Conservation (phyloP, 768 basidiomycete genomes). For the Russula sp. region DNA sequence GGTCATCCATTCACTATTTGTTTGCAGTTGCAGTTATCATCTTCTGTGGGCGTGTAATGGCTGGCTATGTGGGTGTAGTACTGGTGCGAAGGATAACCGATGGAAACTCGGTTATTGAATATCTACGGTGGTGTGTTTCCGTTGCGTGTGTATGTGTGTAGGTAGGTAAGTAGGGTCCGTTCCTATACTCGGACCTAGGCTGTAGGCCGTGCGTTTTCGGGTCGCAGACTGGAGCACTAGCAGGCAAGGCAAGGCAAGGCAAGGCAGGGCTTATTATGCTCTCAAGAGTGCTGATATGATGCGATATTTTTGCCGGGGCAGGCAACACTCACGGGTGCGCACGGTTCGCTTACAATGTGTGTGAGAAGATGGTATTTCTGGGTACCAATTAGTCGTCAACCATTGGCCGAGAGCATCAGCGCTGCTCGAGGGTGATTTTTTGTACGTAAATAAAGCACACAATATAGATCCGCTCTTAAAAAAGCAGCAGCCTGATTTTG, state of each 20-base stretch:
- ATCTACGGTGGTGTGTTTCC: background rate
- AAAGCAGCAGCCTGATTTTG: background rate
- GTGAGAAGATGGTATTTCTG: conserved; percentile 6
- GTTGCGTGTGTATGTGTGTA: no score
- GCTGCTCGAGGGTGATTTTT: conserved; percentile 21
- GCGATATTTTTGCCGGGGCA: background rate
- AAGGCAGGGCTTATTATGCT: background rate
- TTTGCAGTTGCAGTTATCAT: no score
- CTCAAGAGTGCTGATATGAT: background rate
- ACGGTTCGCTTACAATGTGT: background rate
- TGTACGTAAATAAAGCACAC: conserved; percentile 7
- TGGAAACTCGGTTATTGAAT: background rate
- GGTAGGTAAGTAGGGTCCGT: no score
- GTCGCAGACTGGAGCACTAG: background rate
- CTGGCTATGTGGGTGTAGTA: no score
- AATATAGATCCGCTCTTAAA: background rate
- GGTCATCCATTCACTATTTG: no score
- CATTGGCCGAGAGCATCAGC: background rate
- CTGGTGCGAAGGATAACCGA: no score
- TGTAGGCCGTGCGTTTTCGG: background rate
- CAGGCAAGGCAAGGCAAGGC: background rate
- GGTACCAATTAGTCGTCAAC: background rate
- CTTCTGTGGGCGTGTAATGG: no score
- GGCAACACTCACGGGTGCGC: background rate
- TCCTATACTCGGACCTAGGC: background rate